A percentile compares a stretch with the other conserved stretches of the same genome.
Conservation (phyloP, 2,329 filamentous ascomycete genomes). For the Aureobasidium zeae region DNA sequence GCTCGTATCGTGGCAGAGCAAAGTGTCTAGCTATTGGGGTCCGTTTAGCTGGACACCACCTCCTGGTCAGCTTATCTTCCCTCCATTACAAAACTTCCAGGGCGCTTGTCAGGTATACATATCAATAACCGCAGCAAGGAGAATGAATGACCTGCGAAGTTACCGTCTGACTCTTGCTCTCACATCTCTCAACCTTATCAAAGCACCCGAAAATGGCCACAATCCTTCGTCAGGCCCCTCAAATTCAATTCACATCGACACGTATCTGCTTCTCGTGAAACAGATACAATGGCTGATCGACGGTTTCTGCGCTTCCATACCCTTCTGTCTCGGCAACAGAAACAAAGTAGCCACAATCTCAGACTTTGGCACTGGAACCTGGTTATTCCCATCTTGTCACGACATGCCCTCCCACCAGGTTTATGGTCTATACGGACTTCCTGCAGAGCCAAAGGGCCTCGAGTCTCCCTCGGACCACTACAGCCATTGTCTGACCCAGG, state of each 20-base stretch:
- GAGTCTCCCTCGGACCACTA: neutral
- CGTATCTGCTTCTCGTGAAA: neutral
- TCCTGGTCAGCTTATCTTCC: neutral
- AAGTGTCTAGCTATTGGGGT: constrained; percentile 2
- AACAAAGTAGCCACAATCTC: neutral
- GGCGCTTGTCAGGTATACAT: constrained; percentile 4
- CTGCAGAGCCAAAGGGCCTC: constrained; percentile 2
- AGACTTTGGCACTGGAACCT: neutral
- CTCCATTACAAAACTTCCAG: neutral
- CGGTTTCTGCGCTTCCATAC: neutral
- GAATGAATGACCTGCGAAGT: constrained; percentile 3
- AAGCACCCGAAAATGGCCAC: neutral
- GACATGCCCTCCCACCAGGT: constrained; percentile 3
- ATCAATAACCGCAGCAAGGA: constrained; percentile 1
- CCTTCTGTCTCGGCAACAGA: constrained; percentile 5
- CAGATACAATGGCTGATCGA: constrained; percentile 2
- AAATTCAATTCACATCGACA: neutral
- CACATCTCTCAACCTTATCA: neutral
- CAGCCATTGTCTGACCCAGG: neutral
- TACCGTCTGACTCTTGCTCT: neutral
- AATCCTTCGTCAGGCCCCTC: neutral
- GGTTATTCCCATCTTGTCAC: neutral
- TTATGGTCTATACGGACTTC: neutral
- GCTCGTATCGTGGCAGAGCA: neutral
- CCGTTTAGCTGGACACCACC: constrained; percentile 1